Percentiles rank a stretch among this genome's conserved stretches.
phyloP scores from a whole-genome alignment of 2,329 filamentous ascomycete genomes.

The Aspergillus pseudonomiae region DNA sequence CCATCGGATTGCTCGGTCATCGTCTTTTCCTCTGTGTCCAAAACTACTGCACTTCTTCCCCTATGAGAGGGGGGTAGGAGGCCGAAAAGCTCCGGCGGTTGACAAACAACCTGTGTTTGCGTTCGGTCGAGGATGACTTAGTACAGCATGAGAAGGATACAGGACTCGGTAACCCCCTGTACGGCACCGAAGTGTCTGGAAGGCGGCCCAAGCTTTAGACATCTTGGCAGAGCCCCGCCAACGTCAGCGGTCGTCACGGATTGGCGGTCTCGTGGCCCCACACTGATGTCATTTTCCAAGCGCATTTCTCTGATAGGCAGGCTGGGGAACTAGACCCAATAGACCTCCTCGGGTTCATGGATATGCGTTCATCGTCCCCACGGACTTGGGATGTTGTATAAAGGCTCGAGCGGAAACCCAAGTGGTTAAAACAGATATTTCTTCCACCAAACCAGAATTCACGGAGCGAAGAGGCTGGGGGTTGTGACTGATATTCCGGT shows the following conservation, averaged over 20 bases:
- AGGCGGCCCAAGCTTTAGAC: constrained; percentile 17
- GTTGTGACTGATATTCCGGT: background rate
- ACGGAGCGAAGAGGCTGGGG: background rate
- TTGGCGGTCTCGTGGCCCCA: constrained; percentile 14
- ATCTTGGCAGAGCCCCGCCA: constrained; percentile 16
- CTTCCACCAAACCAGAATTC: background rate
- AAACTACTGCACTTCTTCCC: background rate
- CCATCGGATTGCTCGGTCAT: background rate
- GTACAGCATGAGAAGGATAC: no score
- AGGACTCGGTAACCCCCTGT: background rate
- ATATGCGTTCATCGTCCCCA: constrained; percentile 6
- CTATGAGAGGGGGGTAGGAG: background rate
- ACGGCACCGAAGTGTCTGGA: constrained; percentile 12
- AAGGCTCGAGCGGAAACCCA: background rate
- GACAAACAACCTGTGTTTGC: background rate
- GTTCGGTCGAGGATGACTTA: no score
- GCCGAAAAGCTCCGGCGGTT: background rate
- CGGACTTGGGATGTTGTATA: background rate
- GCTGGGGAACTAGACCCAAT: constrained; percentile 8
- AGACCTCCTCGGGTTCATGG: constrained; percentile 14
- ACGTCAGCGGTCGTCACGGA: constrained; percentile 21
- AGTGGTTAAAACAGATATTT: no score
- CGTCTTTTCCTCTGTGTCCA: no score
- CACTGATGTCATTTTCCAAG: constrained; percentile 14
- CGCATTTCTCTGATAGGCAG: constrained; percentile 2